Evolutionary conservation across 164 flowering plant species (phyloP).

Genomic region (Warburgia ugandensis): DNA sequence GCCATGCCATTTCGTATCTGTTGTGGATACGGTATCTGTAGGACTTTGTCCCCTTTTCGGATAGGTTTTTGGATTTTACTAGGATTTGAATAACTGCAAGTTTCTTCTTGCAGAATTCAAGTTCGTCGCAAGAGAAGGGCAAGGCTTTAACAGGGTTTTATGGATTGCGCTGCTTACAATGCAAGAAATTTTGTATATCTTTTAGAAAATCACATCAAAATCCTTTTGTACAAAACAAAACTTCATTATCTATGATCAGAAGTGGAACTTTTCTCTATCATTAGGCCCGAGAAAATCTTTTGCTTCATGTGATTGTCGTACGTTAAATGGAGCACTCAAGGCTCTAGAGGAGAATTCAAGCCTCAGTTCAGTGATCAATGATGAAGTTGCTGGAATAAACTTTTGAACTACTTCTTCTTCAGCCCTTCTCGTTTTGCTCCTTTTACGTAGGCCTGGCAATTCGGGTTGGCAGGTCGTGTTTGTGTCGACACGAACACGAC

Average conservation of each 20-base stretch:
- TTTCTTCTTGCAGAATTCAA: too few relatives aligned
- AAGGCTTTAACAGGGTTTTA: too few relatives aligned
- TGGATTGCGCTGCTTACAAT: constrained; percentile 15
- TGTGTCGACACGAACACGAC: too few relatives aligned
- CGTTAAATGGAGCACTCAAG: background rate
- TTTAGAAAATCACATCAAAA: background rate
- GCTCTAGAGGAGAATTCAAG: background rate
- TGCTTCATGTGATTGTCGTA: background rate
- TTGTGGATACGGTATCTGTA: too few relatives aligned
- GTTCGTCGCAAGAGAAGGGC: too few relatives aligned
- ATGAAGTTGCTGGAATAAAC: background rate
- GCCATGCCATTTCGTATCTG: too few relatives aligned
- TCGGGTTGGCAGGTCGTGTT: too few relatives aligned
- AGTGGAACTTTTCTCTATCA: background rate
- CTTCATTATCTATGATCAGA: too few relatives aligned
- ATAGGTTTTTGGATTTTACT: too few relatives aligned
- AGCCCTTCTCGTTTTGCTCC: background rate
- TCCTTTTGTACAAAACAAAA: background rate
- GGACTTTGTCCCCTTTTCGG: too few relatives aligned
- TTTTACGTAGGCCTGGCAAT: too few relatives aligned
- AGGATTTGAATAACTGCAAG: too few relatives aligned
- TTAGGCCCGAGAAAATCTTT: background rate
- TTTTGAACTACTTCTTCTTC: background rate
- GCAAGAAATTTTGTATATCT: background rate
- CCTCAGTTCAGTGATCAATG: background rate